A percentile compares a stretch with the other conserved stretches of the same genome.
Conservation (phyloP, 768 basidiomycete genomes). For the Fibroporia radiculosa region DNA sequence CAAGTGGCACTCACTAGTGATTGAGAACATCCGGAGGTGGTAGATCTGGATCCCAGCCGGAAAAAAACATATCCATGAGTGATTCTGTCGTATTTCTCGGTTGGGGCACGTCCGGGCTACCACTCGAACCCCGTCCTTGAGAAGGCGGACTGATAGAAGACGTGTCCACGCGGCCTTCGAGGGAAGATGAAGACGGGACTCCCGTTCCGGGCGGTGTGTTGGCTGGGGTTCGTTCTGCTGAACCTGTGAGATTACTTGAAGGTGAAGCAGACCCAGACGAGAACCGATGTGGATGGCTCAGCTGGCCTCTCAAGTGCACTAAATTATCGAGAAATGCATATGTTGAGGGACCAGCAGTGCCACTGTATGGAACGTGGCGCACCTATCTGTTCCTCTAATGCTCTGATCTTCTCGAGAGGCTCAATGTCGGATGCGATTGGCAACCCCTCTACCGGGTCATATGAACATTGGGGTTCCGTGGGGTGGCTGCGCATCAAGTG, state of each 20-base stretch:
- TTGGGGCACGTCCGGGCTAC: conserved; percentile 43
- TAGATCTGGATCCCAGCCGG: conserved; percentile 82
- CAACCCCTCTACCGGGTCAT: conserved; percentile 81
- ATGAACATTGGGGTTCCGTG: conserved; percentile 76
- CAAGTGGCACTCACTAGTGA: conserved; percentile 52
- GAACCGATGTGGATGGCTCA: conserved; percentile 44
- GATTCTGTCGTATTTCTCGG: conserved; percentile 37
- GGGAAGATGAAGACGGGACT: conserved; percentile 20
- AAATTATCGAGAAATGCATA: background rate
- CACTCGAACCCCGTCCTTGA: conserved; percentile 33
- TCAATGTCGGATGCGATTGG: conserved; percentile 70
- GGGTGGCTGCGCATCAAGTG: conserved; percentile 57
- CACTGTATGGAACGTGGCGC: conserved; percentile 7
- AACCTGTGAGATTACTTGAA: conserved; percentile 10
- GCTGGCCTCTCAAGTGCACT: conserved; percentile 58
- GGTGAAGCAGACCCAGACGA: conserved; percentile 33
- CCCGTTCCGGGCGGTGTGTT: conserved; percentile 19
- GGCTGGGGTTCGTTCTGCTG: conserved; percentile 15
- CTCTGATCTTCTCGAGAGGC: conserved; percentile 70
- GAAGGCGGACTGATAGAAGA: conserved; percentile 17
- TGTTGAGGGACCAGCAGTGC: conserved; percentile 1
- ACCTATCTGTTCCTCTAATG: conserved; percentile 76
- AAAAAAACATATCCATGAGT: conserved; percentile 59
- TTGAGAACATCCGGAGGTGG: conserved; percentile 67
- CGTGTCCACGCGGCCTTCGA: conserved; percentile 17